Base-by-base conservation (phyloP, 345 rosid species). In the Melastoma malabathricum region DNA sequence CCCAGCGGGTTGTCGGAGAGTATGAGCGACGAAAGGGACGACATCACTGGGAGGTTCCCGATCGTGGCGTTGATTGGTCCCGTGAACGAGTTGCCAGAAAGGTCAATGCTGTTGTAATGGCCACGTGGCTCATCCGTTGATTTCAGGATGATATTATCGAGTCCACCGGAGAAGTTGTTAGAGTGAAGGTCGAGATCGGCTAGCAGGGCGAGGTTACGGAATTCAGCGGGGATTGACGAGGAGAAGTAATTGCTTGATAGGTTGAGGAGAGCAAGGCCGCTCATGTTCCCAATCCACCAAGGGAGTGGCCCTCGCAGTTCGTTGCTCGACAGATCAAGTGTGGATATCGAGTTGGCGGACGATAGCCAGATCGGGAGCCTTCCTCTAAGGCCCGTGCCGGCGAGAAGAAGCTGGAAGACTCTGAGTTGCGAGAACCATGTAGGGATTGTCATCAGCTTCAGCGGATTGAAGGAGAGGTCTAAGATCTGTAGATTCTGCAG, bases 121-220 rank as follows among this genome's bases (percentile, higher is more conserved):
- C 88, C 88, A 1, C 75, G 67, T 4, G 78, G 75, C 13, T 67
- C 68, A 19, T 31, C 48, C 12, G 70, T 62, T 47, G 60, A 51
- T 66, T 81, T 78, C 8, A 53, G 34, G 43, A 78, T 75, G 14
- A 81, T 59, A 2, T 55, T 38, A 14, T 64, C 66, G 20, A 72
- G 43, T 47, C 14, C 17, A 15, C 88, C 80, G 2, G 45, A 55
- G 17, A 78, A 63, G 48, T 64, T 71, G 68, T 81, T 81, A 34
- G 84, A 81, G 55, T 81, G 88, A 38, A 78, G 78, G 62, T 78
- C 84, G 52, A 81, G 78, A 64, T 73, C 84, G 78, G 68, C 68
- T n/a, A 78, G 72, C 31, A 72, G 62, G 29, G 65, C 63, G 31
- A 78, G 80, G 47, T 69, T 81, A 64, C 58, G 67, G 70, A 75